Percentiles rank a stretch among this genome's conserved stretches.
Conservation (phyloP, 2,329 filamentous ascomycete species). For the Aureobasidium uvarum region DNA sequence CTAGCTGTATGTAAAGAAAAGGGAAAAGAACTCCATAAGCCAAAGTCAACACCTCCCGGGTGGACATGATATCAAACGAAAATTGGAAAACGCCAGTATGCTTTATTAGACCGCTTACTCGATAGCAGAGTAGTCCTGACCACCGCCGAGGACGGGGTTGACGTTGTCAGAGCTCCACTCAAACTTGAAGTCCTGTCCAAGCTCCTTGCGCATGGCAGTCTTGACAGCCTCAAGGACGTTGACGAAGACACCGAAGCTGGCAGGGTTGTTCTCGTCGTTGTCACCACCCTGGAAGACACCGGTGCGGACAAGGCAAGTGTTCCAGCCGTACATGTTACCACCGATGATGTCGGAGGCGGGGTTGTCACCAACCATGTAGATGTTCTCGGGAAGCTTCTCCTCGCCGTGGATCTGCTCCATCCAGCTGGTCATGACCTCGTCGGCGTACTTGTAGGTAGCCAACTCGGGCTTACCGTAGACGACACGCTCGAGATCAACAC, state of each 20-base stretch:
- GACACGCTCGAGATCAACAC: slow-evolving; percentile 69
- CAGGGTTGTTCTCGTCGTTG: slow-evolving; percentile 74
- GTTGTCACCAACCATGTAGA: slow-evolving; percentile 78
- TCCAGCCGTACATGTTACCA: slow-evolving; percentile 80
- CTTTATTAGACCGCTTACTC: slow-evolving; percentile 44
- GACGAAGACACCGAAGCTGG: slow-evolving; percentile 71
- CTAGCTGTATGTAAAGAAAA: background rate
- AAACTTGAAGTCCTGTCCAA: slow-evolving; percentile 72
- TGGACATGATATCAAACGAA: slow-evolving; percentile 19
- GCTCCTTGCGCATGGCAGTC: slow-evolving; percentile 64
- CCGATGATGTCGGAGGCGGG: slow-evolving; percentile 71
- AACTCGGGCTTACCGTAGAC: slow-evolving; percentile 73
- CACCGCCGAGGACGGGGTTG: slow-evolving; percentile 63
- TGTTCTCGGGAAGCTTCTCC: slow-evolving; percentile 64
- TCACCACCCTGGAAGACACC: slow-evolving; percentile 75
- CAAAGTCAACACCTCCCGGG: slow-evolving; percentile 23
- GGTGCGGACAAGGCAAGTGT: slow-evolving; percentile 73
- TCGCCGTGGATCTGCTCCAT: slow-evolving; percentile 75
- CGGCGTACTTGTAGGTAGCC: slow-evolving; percentile 76
- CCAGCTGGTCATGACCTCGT: slow-evolving; percentile 69
- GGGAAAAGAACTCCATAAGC: background rate
- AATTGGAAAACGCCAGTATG: slow-evolving; percentile 22
- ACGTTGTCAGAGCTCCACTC: slow-evolving; percentile 65
- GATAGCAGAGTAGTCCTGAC: slow-evolving; percentile 54
- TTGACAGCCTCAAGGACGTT: slow-evolving; percentile 71